Evolutionary conservation across 352 stramenopile genomes (phyloP), one percentile per base, ranked within the genome.

Genomic region (Globisporangium nagaii): DNA sequence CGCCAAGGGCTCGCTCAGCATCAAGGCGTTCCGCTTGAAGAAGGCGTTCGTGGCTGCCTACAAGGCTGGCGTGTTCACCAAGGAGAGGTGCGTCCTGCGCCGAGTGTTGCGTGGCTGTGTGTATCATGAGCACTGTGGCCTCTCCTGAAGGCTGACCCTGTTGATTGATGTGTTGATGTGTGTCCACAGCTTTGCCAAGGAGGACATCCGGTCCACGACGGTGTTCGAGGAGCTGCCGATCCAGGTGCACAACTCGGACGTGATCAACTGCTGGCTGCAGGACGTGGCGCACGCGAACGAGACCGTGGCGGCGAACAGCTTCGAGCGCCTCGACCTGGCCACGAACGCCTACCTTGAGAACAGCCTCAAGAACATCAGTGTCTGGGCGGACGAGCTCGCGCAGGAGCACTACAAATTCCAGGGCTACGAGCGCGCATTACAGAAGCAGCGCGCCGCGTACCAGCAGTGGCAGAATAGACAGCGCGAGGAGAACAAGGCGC

Each of bases 181-280:
- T 35, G 17, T 27, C 3, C 36, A 11, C 44, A 90, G 65, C 58
- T 90, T 92, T 56, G 79, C 80, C 43, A 93, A 90, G 67, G 62
- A 73, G 35, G 83, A 93, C 66, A 89, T 93, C 31, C 83, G 83
- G 43, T 90, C 85, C 27, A 71, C 81, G 17, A 93, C 79, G 17
- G 93, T 99, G 44, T 90, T 99, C 56, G 95, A 98, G 62, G 93
- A 99, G 71, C 70, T 99, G 3, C 96, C 97, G 11, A 90, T 99
- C 44, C 79, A 89, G 44, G 94, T 98, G 62, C 86, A 88, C 72
- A 99, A 99, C 73, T 90, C 95, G 28, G 89, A 96, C 55, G 68
- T 99, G 43, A 85, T 98, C 44, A 85, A 83, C 51, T 97, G 91
- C 60, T 96, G 98, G 74, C 67, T 99, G 20, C 75, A 93, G 47